These are phyloP conservation scores for Hygrophorus russula DNA, from an alignment of 768 basidiomycete genomes.

Conservation along the genomic window DNA sequence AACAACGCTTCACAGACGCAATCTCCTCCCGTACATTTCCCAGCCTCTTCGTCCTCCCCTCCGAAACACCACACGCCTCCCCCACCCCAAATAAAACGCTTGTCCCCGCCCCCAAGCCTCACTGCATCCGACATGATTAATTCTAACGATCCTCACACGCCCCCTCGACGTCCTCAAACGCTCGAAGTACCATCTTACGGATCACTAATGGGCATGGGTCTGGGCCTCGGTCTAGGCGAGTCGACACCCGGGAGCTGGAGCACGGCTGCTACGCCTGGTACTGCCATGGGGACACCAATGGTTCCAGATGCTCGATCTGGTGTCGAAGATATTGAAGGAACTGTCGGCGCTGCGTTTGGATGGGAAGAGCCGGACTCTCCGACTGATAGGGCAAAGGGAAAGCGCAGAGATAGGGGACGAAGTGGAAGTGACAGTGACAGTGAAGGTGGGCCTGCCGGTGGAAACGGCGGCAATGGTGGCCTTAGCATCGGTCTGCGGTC, in stretches of 20 bases:
- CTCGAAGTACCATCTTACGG: slow-evolving; percentile 8
- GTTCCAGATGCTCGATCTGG: slow-evolving; percentile 10
- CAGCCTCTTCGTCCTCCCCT: slow-evolving; percentile 12
- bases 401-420: slow-evolving; percentile 7
- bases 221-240: slow-evolving; percentile 15
- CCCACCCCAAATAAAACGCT: neutral
- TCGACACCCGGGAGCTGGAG: slow-evolving; percentile 56
- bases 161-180: slow-evolving; percentile 6
- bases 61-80: slow-evolving; percentile 7
- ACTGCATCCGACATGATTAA: slow-evolving; percentile 10
- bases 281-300: slow-evolving; percentile 14
- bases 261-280: slow-evolving; percentile 66
- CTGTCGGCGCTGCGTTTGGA: neutral
- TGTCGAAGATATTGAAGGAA: neutral
- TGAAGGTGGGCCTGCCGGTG: slow-evolving; percentile 6
- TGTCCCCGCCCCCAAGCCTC: slow-evolving; percentile 5
- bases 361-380: slow-evolving; percentile 5
- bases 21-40: neutral
- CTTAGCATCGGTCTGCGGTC: slow-evolving; percentile 9
- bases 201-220: slow-evolving; percentile 12
- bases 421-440: slow-evolving; percentile 14
- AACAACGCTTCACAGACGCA: neutral
- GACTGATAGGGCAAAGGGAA: slow-evolving; percentile 8
- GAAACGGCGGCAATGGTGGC: slow-evolving; percentile 17
- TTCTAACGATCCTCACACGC: slow-evolving; percentile 14